Evolutionary conservation across 805 yeast genomes (phyloP).

Genomic region (Yamadazyma olivae): DNA sequence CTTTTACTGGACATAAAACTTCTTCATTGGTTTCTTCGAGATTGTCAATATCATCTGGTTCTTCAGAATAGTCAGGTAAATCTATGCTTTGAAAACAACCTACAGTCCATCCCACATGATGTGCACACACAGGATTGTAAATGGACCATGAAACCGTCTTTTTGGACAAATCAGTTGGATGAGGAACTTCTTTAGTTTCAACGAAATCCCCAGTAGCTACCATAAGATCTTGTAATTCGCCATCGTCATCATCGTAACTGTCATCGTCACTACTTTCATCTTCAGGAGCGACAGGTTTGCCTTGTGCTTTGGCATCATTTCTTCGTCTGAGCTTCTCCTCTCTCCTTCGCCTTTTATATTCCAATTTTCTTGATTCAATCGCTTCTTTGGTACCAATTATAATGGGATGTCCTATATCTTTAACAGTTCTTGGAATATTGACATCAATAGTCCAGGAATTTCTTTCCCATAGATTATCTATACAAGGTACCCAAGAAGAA

Average conservation of each 20-base stretch:
- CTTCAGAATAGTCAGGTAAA: conserved; percentile 30
- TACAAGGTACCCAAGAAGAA: conserved; percentile 97
- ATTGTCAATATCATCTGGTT: conserved; percentile 27
- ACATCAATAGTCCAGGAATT: conserved; percentile 91
- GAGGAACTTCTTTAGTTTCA: conserved; percentile 67
- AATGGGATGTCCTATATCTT: conserved; percentile 57
- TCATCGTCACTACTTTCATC: conserved; percentile 25
- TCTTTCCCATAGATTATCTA: conserved; percentile 83
- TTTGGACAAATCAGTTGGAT: conserved; percentile 69
- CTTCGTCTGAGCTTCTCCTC: conserved; percentile 5
- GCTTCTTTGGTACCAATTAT: conserved; percentile 36
- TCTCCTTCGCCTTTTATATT: conserved; percentile 9
- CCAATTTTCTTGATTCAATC: conserved; percentile 10
- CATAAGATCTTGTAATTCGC: conserved; percentile 47
- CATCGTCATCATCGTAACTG: conserved; percentile 43
- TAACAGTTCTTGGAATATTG: conserved; percentile 76
- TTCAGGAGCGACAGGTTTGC: conserved; percentile 14
- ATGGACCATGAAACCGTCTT: conserved; percentile 71
- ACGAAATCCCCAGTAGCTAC: conserved; percentile 73
- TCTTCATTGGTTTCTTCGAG: conserved; percentile 24
- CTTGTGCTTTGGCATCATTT: conserved; percentile 4
- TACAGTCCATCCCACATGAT: conserved; percentile 91
- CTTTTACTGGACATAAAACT: conserved; percentile 39
- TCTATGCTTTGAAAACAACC: conserved; percentile 78
- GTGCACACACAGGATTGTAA: conserved; percentile 86